phyloP scores from a whole-genome alignment of 805 yeast genomes.

The Candida gorgasii region DNA sequence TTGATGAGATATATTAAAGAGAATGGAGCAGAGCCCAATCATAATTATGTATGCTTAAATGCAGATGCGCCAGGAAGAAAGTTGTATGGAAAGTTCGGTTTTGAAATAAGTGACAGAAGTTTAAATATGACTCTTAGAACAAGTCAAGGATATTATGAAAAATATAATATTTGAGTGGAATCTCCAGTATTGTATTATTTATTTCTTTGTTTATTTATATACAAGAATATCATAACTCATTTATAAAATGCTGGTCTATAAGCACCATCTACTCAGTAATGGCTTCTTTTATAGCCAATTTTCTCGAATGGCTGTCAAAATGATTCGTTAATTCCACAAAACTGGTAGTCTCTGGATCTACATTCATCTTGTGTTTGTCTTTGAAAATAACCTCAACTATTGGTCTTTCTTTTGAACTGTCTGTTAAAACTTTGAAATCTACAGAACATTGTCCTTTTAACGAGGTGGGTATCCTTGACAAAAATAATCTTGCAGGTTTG shows the following conservation, averaged over 20 bases:
- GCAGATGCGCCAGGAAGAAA: conserved; percentile 12
- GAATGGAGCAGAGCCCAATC: background rate
- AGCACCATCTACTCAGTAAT: conserved; percentile 31
- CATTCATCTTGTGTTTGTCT: conserved; percentile 70
- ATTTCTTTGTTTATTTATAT: conserved; percentile 11
- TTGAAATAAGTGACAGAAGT: background rate
- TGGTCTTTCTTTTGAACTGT: conserved; percentile 50
- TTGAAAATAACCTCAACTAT: conserved; percentile 72
- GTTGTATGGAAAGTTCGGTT: conserved; percentile 8
- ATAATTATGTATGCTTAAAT: conserved; percentile 4
- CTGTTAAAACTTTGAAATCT: conserved; percentile 60
- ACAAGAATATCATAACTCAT: conserved; percentile 12
- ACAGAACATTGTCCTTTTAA: conserved; percentile 59
- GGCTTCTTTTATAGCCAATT: conserved; percentile 72
- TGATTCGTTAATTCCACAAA: conserved; percentile 63
- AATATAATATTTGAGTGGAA: background rate
- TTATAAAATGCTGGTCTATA: background rate
- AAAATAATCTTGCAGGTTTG: conserved; percentile 75
- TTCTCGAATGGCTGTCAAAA: conserved; percentile 82
- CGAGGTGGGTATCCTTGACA: conserved; percentile 78
- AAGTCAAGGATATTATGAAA: background rate
- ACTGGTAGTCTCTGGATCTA: conserved; percentile 59
- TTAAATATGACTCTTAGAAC: background rate
- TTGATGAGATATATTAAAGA: conserved; percentile 6
- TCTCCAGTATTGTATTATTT: background rate